Conservation (phyloP, 2,329 filamentous ascomycete genomes). For the Cladorrhinum sp. region DNA sequence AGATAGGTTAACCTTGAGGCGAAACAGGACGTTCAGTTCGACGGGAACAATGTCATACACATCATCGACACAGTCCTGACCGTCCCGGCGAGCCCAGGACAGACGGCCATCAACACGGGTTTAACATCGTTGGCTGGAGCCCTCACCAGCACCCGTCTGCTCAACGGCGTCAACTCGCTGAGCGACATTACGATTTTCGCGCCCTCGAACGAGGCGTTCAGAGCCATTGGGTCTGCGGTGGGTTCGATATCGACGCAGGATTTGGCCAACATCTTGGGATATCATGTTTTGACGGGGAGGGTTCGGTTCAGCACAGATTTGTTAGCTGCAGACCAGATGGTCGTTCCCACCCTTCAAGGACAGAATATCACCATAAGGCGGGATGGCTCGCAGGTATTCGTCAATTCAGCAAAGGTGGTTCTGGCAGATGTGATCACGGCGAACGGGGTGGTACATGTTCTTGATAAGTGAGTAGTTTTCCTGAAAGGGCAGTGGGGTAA, state of each 20-base stretch:
- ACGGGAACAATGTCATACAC: slow-evolving; percentile 53
- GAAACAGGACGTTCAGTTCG: slow-evolving; percentile 37
- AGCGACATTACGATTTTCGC: slow-evolving; percentile 61
- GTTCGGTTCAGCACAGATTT: slow-evolving; percentile 24
- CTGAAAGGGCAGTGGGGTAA: no score
- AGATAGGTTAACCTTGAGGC: not conserved
- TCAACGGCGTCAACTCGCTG: slow-evolving; percentile 39
- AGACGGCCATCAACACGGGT: slow-evolving; percentile 21
- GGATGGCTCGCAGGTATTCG: slow-evolving; percentile 35
- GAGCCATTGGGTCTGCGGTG: slow-evolving; percentile 51
- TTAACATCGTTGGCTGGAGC: slow-evolving; percentile 47
- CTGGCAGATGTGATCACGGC: slow-evolving; percentile 47
- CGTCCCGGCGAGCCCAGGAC: slow-evolving; percentile 35
- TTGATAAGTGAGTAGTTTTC: slow-evolving; percentile 48
- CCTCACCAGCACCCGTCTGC: slow-evolving; percentile 43
- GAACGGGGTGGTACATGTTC: slow-evolving; percentile 57
- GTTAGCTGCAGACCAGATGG: slow-evolving; percentile 13
- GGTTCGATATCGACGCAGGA: slow-evolving; percentile 44
- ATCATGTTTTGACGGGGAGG: slow-evolving; percentile 57
- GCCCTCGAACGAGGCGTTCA: slow-evolving; percentile 59
- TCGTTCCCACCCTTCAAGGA: slow-evolving; percentile 19
- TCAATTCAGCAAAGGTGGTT: slow-evolving; percentile 50
- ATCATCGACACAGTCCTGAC: slow-evolving; percentile 48
- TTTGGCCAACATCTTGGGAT: slow-evolving; percentile 54
- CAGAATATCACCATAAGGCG: slow-evolving; percentile 19